Evolutionary conservation across 192 early-diverging fungal genomes (phyloP).

Genomic region (Funneliformis mosseae): DNA sequence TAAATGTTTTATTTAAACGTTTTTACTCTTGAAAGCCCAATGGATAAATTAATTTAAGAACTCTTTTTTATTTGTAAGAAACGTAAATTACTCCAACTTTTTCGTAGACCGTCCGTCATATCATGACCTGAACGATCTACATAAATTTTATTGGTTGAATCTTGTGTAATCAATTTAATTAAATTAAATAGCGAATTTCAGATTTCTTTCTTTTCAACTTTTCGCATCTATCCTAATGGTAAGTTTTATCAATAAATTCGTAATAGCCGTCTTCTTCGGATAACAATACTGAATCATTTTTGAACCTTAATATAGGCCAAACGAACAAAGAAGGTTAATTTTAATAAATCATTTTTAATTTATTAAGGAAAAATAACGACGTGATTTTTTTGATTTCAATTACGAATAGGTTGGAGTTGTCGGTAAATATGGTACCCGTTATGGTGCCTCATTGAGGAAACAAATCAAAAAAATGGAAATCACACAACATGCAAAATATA

Average conservation of each 20-base stretch:
- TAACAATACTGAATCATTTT: not conserved
- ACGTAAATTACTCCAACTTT: too few relatives aligned
- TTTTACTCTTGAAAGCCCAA: too few relatives aligned
- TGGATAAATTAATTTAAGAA: too few relatives aligned
- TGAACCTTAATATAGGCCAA: constrained; percentile 8
- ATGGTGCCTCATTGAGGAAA: constrained; percentile 99
- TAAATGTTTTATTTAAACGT: too few relatives aligned
- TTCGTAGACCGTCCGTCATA: too few relatives aligned
- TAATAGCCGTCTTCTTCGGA: not conserved
- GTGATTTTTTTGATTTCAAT: not conserved
- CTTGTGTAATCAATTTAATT: not conserved
- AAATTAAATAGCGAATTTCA: not conserved
- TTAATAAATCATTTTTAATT: not conserved
- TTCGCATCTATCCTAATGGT: not conserved
- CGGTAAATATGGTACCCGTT: constrained; percentile 99
- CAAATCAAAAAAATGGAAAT: constrained; percentile 80
- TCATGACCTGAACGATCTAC: not conserved
- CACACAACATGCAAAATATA: constrained; percentile 99
- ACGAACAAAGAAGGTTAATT: constrained; percentile 31
- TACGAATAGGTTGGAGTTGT: constrained; percentile 87
- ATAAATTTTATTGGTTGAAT: not conserved
- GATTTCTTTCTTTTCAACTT: not conserved
- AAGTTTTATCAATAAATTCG: not conserved
- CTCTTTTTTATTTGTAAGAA: too few relatives aligned
- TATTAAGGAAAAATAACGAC: not conserved